These are phyloP conservation scores for Daldinia decipiens DNA, from an alignment of 495 filamentous ascomycete species.

Conservation along the genomic window DNA sequence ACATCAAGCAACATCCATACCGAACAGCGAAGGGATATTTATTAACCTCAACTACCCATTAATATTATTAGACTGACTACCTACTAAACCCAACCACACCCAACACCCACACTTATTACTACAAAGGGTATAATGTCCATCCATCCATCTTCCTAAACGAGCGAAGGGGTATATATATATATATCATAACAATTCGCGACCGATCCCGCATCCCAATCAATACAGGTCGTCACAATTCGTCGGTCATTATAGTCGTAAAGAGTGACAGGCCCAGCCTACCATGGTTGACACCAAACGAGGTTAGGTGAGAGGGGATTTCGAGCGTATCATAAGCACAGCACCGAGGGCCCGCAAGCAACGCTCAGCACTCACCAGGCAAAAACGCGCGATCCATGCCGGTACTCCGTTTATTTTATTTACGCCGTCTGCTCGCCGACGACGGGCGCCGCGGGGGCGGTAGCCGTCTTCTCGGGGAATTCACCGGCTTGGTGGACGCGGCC, in stretches of 20 bases:
- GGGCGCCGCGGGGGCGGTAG: slow-evolving; percentile 42
- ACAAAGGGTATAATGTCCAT: slow-evolving; percentile 35
- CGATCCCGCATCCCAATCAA: slow-evolving; percentile 12
- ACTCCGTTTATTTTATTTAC: slow-evolving; percentile 17
- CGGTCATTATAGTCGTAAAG: slow-evolving; percentile 26
- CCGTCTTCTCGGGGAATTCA: slow-evolving; percentile 58
- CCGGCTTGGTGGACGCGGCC: slow-evolving; percentile 58
- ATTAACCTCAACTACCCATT: slow-evolving; percentile 30
- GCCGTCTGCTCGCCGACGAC: slow-evolving; percentile 45
- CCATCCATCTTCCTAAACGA: slow-evolving; percentile 29
- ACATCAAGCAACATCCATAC: not conserved
- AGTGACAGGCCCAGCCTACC: slow-evolving; percentile 42
- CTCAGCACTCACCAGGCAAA: slow-evolving; percentile 24
- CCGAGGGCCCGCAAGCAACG: slow-evolving; percentile 24
- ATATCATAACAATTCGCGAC: not conserved
- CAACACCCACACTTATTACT: slow-evolving; percentile 16
- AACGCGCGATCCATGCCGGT: not conserved
- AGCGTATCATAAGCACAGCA: not conserved
- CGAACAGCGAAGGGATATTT: slow-evolving; percentile 30
- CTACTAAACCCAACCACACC: slow-evolving; percentile 1
- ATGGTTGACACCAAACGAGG: slow-evolving; percentile 22
- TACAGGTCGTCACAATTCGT: slow-evolving; percentile 18
- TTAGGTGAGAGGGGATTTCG: not conserved
- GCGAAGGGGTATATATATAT: slow-evolving; percentile 33
- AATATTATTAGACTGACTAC: slow-evolving; percentile 24